Conservation (phyloP, 192 early-diverging fungal species). For the Allomyces macrogynus region DNA sequence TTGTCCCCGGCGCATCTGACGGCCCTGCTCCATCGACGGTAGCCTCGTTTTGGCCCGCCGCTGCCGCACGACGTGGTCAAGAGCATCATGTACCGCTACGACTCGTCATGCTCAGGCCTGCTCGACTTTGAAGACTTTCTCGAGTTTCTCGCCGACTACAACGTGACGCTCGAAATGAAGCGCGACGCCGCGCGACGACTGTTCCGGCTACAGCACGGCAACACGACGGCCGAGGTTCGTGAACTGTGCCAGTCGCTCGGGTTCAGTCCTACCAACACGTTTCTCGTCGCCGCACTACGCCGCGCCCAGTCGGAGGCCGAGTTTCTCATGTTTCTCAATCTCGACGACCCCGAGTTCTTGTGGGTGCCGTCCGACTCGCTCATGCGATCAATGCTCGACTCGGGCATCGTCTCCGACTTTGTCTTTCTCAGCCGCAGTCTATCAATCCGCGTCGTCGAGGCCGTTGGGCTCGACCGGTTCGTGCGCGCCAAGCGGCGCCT, state of each 20-base stretch:
- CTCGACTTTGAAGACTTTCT: constrained; percentile 22
- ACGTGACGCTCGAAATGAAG: constrained; percentile 6
- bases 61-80: constrained; percentile 7
- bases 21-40: too few species aligned
- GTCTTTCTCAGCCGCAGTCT: neutral
- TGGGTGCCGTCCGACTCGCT: neutral
- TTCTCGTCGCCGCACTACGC: neutral
- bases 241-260: neutral
- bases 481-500: constrained; percentile 10
- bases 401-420: neutral
- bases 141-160: constrained; percentile 20
- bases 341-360: neutral
- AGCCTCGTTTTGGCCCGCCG: constrained; percentile 14
- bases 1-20: too few species aligned
- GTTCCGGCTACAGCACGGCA: neutral
- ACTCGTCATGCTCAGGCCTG: constrained; percentile 13
- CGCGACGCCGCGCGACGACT: neutral
- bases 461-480: neutral
- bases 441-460: neutral
- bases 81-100: constrained; percentile 18
- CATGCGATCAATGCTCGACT: neutral
- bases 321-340: neutral
- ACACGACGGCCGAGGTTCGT: neutral
- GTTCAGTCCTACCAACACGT: neutral
- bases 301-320: neutral